Conservation (phyloP, 192 early-diverging fungal genomes). For the Linnemannia schmuckeri region DNA sequence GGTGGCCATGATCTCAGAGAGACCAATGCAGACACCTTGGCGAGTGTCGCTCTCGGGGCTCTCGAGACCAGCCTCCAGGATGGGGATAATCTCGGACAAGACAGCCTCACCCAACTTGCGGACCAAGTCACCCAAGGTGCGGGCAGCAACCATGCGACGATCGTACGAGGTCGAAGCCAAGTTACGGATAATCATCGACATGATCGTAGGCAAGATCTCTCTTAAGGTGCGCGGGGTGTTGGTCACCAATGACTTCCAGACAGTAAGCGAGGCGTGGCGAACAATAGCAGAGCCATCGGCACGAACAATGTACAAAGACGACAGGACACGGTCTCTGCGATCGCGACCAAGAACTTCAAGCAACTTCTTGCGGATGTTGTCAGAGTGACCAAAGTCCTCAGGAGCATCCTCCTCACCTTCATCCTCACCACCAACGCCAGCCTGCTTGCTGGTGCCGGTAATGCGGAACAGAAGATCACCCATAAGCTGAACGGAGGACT, state of each 20-base stretch:
- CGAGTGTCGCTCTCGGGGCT: slow-evolving; percentile 76
- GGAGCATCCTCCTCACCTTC: slow-evolving; percentile 72
- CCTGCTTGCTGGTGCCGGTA: slow-evolving; percentile 79
- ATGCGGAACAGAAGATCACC: slow-evolving; percentile 95
- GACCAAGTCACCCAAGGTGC: slow-evolving; percentile 95
- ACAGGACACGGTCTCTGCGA: slow-evolving; percentile 86
- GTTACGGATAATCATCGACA: slow-evolving; percentile 89
- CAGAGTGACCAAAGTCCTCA: slow-evolving; percentile 66
- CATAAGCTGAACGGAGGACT: slow-evolving; percentile 93
- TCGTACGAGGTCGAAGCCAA: slow-evolving; percentile 84
- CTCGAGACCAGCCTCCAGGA: slow-evolving; percentile 87
- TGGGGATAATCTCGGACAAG: slow-evolving; percentile 89
- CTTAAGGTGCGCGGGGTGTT: slow-evolving; percentile 98
- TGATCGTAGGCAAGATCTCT: slow-evolving; percentile 92
- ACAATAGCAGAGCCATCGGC: slow-evolving; percentile 86
- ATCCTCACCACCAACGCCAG: slow-evolving; percentile 60
- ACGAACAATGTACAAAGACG: slow-evolving; percentile 93
- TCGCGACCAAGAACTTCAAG: slow-evolving; percentile 87
- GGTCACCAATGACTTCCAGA: slow-evolving; percentile 96
- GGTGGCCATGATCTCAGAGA: slow-evolving; percentile 91
- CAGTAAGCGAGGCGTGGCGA: slow-evolving; percentile 87
- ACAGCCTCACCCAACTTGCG: slow-evolving; percentile 94
- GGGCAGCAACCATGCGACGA: slow-evolving; percentile 87
- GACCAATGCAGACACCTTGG: slow-evolving; percentile 93
- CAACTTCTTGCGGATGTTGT: slow-evolving; percentile 77